phyloP scores from a whole-genome alignment of 73 alveolate genomes.

The Stentor roeselii region DNA sequence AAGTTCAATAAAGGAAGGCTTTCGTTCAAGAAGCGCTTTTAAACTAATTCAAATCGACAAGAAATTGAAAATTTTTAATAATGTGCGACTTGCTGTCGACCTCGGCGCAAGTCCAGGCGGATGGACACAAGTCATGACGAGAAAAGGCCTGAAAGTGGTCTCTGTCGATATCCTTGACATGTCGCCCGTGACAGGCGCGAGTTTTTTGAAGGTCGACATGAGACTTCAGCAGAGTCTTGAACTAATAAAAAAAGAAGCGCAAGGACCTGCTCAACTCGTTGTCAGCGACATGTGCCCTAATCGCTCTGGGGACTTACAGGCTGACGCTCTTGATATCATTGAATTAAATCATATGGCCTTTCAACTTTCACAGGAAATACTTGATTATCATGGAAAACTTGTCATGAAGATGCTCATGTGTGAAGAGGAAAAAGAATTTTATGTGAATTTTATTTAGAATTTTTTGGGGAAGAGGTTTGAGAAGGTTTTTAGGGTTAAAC shows the following conservation, averaged over 20 bases:
- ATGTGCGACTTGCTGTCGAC: constrained; percentile 59
- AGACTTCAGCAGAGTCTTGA: constrained; percentile 35
- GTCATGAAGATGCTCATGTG: constrained; percentile 73
- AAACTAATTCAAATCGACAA: constrained; percentile 70
- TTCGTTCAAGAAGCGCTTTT: constrained; percentile 76
- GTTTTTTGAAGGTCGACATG: constrained; percentile 63
- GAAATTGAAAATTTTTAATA: constrained; percentile 51
- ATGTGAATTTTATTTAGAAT: constrained; percentile 49
- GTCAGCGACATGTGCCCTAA: constrained; percentile 81
- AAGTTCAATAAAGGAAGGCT: constrained; percentile 49
- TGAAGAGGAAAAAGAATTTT: constrained; percentile 45
- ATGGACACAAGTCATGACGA: constrained; percentile 75
- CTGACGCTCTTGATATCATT: constrained; percentile 54
- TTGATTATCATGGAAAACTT: constrained; percentile 63
- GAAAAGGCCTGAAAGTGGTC: constrained; percentile 43
- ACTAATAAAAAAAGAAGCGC: constrained; percentile 7
- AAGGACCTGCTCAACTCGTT: constrained; percentile 50
- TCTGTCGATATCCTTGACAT: constrained; percentile 67
- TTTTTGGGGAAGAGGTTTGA: constrained; percentile 37
- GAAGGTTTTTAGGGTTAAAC: constrained; percentile 66
- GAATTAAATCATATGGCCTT: constrained; percentile 55
- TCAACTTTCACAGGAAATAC: constrained; percentile 35
- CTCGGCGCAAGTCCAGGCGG: constrained; percentile 94
- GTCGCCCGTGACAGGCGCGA: constrained; percentile 55
- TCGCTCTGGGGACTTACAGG: constrained; percentile 68